Base-by-base conservation (phyloP, 73 alveolate species). In the Paramecium tetraurelia region DNA sequence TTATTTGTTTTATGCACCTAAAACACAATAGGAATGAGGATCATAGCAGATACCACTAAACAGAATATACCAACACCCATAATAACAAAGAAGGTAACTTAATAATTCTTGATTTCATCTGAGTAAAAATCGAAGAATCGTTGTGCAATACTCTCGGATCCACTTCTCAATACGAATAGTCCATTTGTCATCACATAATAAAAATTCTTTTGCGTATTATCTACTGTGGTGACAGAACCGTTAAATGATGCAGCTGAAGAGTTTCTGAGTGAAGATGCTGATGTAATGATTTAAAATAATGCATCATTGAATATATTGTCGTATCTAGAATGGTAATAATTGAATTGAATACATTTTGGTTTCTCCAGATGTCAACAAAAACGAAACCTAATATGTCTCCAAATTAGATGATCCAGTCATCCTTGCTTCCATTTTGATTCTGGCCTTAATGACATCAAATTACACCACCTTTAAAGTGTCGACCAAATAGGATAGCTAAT, bases 21-120 rank as follows among this genome's bases (percentile, higher is more conserved):
- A 72, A 89, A 89, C 14, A 89, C 94, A 22, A 89, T 89, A 7
- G 94, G 94, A 9, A 89, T 89, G 22, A 89, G 75, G 2, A 89
- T 71, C 58, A 68, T 44, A 12, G 75, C 44, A 6, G 94, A 89
- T 16, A 89, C 59, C 4, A 89, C 94, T 70, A 89, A 71, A 70
- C 86, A 89, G 41, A 89, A 46, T 41, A 89, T 89, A 40, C 92
- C 94, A 36, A 89, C 87, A 43, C 75, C 71, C 94, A 89, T 89
- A n/a, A 89, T 83, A 7, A 71, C 90, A 46, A 59, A 70, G 44
- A 70, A 89, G 20, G 86, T 89, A 8, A 46, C 71, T 33, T 70
- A 59, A 71, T 69, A 69, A 11, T 46, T 46, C 8, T 89, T 83
- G 35, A 89, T 83, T 53, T 59, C 58, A 89, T 41, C 80, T 11